These are phyloP conservation scores for Pisolithus thermaeus DNA, from an alignment of 1,284 basidiomycete species.

Conservation along the genomic window DNA sequence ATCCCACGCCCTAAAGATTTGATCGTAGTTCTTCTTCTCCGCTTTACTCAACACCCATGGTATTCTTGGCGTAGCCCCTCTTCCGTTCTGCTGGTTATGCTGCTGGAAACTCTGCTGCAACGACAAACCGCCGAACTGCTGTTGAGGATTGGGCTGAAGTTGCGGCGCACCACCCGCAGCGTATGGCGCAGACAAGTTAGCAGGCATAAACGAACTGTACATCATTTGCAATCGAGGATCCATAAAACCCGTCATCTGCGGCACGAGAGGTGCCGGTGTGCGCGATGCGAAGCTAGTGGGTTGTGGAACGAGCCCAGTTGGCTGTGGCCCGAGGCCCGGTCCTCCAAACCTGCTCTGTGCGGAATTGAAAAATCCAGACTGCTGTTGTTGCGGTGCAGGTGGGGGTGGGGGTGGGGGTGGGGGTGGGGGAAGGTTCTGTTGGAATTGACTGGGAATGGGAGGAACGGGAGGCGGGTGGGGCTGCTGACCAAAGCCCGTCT, in stretches of 20 bases:
- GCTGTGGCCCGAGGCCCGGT: constrained; percentile 44
- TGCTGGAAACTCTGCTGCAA: constrained; percentile 78
- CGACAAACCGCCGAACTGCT: constrained; percentile 43
- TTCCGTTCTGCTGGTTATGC: constrained; percentile 71
- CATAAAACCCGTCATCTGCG: constrained; percentile 78
- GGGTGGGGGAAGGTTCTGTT: constrained; percentile 39
- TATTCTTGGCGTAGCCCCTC: constrained; percentile 62
- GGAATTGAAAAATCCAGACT: constrained; percentile 7
- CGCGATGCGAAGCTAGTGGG: constrained; percentile 47
- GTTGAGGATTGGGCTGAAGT: constrained; percentile 55
- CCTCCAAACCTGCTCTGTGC: neutral
- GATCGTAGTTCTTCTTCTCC: constrained; percentile 96
- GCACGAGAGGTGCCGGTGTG: constrained; percentile 48
- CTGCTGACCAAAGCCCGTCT: constrained; percentile 43
- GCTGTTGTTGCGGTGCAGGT: neutral
- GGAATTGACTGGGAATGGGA: constrained; percentile 52
- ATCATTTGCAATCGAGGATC: constrained; percentile 84
- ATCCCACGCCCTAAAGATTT: constrained; percentile 98
- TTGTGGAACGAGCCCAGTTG: constrained; percentile 20
- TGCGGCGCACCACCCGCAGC: constrained; percentile 58
- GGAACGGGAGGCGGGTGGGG: constrained; percentile 53
- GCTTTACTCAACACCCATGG: constrained; percentile 87
- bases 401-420: neutral
- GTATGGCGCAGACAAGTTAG: constrained; percentile 59
- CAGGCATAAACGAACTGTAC: constrained; percentile 83